Evolutionary conservation across 2,329 filamentous ascomycete species (phyloP).

Genomic region (Emergomyces orientalis): DNA sequence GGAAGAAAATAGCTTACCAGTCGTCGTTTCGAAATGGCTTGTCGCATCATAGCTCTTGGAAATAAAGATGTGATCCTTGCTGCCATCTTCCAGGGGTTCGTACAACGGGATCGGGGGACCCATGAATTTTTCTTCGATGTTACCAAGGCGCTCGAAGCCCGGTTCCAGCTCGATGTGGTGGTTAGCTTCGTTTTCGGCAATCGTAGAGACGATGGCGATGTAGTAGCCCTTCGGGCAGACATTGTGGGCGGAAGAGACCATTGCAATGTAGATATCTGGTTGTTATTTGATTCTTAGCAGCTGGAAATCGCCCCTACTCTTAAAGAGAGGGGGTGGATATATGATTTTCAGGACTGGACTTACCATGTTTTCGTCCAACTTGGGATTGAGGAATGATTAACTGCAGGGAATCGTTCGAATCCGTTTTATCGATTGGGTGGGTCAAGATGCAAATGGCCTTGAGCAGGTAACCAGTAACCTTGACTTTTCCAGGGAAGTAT

Average conservation of each 20-base stretch:
- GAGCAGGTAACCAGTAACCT: conserved; percentile 78
- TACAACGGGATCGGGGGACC: conserved; percentile 86
- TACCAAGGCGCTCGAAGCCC: conserved; percentile 82
- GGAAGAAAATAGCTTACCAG: conserved; percentile 38
- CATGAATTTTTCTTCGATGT: conserved; percentile 96
- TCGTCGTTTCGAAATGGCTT: conserved; percentile 91
- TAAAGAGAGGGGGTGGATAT: too few relatives aligned
- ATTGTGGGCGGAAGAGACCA: conserved; percentile 91
- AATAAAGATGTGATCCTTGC: conserved; percentile 86
- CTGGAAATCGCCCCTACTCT: neutral
- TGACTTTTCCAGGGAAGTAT: conserved; percentile 87
- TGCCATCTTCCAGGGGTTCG: conserved; percentile 74
- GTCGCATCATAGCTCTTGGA: conserved; percentile 98
- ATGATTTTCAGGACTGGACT: conserved; percentile 22
- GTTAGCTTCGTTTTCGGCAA: conserved; percentile 83
- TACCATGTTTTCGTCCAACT: conserved; percentile 91
- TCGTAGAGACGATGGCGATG: conserved; percentile 95
- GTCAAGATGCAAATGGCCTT: conserved; percentile 97
- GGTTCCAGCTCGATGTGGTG: conserved; percentile 92
- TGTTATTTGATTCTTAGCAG: conserved; percentile 5
- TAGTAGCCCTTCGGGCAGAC: conserved; percentile 99
- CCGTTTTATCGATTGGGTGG: conserved; percentile 84
- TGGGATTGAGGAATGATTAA: conserved; percentile 97
- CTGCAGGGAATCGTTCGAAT: conserved; percentile 80
- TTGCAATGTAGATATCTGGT: conserved; percentile 88